These are phyloP conservation scores for Didymella lethalis DNA, from an alignment of 2,329 filamentous ascomycete genomes.

Conservation along the genomic window DNA sequence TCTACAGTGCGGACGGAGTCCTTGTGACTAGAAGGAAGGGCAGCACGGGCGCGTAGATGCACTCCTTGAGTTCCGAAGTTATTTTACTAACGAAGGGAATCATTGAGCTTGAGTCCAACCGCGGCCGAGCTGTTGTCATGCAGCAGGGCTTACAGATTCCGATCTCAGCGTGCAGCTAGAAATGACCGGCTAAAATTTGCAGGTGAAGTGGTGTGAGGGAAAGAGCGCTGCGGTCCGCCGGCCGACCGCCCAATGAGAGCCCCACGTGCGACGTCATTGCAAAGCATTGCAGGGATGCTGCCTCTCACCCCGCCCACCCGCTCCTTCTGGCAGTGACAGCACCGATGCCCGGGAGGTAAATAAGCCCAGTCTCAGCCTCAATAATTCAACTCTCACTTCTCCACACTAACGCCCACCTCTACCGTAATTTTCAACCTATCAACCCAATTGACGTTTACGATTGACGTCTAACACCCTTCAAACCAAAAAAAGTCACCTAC, in stretches of 20 bases:
- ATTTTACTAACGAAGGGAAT: not conserved
- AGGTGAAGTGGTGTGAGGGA: constrained; percentile 19
- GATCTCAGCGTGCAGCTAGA: not conserved
- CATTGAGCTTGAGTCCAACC: not conserved
- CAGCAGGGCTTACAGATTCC: not conserved
- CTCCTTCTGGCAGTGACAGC: constrained; percentile 35
- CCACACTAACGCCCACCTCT: constrained; percentile 8
- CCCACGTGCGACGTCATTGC: constrained; percentile 39
- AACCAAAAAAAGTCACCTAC: constrained; percentile 20
- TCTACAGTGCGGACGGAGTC: not conserved
- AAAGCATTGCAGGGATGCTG: too few relatives aligned
- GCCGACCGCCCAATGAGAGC: constrained; percentile 18
- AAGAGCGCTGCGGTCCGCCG: constrained; percentile 16
- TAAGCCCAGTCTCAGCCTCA: constrained; percentile 13
- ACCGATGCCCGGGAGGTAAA: constrained; percentile 15
- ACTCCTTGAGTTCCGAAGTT: not conserved
- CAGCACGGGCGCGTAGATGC: not conserved
- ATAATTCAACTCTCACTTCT: constrained; percentile 19
- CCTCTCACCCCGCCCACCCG: constrained; percentile 17
- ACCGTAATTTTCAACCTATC: constrained; percentile 19
- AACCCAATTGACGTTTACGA: constrained; percentile 33
- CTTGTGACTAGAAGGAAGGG: constrained; percentile 14
- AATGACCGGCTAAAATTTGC: constrained; percentile 21
- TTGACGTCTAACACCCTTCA: not conserved
- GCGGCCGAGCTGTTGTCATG: not conserved